Percentiles rank a stretch among this genome's conserved stretches.
Evolutionary conservation across 176 grass and related monocot species (phyloP).

Genomic region (Carex cristatella): DNA sequence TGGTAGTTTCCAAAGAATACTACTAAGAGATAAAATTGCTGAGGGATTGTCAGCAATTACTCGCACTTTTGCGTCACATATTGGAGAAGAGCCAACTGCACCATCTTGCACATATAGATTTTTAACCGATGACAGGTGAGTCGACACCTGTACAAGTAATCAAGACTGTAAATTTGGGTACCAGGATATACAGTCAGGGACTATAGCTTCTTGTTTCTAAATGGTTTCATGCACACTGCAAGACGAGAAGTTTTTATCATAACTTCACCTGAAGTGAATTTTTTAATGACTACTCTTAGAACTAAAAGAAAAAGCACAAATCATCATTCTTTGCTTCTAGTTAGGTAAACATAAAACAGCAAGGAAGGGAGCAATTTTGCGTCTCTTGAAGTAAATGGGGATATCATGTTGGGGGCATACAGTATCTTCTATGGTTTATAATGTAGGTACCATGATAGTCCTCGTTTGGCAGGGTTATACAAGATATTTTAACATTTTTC

Average conservation of each 20-base stretch:
- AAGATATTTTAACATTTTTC: slow-evolving; percentile 10
- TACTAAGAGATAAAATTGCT: slow-evolving; percentile 47
- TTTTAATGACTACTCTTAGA: background rate
- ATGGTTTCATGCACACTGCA: background rate
- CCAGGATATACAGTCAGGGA: no score
- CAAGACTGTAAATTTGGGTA: background rate
- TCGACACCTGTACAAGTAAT: slow-evolving; percentile 42
- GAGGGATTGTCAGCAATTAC: slow-evolving; percentile 76
- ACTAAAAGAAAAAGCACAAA: background rate
- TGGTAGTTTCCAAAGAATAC: slow-evolving; percentile 57
- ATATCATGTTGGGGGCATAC: background rate
- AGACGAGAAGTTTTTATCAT: background rate
- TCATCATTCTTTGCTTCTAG: background rate
- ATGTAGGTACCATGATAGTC: no score
- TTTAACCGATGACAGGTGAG: slow-evolving; percentile 72
- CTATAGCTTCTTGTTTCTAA: background rate
- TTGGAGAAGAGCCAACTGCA: slow-evolving; percentile 50
- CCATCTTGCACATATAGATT: slow-evolving; percentile 76
- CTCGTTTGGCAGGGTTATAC: background rate
- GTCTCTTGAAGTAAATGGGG: background rate
- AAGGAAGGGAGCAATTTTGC: background rate
- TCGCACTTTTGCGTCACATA: slow-evolving; percentile 85
- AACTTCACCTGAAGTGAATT: background rate
- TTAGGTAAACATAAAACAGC: background rate
- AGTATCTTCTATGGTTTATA: background rate